These are phyloP conservation scores for Citropsis articulata DNA, from an alignment of 345 rosid genomes.

Conservation along the genomic window DNA sequence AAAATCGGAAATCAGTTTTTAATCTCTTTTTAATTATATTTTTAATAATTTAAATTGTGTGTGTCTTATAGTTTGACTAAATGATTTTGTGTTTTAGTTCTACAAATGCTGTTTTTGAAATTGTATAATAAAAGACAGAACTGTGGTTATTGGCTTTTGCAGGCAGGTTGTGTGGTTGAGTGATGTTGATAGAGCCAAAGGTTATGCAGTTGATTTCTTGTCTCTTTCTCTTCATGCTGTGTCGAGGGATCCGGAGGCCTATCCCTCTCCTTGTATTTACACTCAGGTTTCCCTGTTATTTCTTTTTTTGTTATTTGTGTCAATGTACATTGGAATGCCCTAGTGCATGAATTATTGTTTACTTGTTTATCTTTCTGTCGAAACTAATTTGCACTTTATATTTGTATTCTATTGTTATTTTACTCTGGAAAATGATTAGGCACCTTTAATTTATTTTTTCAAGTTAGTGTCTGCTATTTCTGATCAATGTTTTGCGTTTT, in stretches of 20 bases:
- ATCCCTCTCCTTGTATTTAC: conserved; percentile 81
- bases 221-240: conserved; percentile 86
- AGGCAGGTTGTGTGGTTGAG: conserved; percentile 90
- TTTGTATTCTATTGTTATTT: too few relatives aligned
- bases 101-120: neutral
- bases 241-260: conserved; percentile 86
- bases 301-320: too few relatives aligned
- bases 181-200: conserved; percentile 61
- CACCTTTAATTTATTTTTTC: too few relatives aligned
- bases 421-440: neutral
- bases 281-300: conserved; percentile 50
- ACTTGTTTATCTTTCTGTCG: neutral
- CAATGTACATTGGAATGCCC: neutral
- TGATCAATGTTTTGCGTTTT: neutral
- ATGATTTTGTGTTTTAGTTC: too few relatives aligned
- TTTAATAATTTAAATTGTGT: neutral
- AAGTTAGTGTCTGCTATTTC: neutral
- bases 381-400: neutral
- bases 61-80: neutral
- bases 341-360: neutral
- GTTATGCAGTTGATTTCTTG: conserved; percentile 86
- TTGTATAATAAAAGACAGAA: neutral
- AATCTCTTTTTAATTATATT: neutral
- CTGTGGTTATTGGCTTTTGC: conserved; percentile 18
- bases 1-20: neutral